A percentile compares a stretch with the other conserved stretches of the same genome.
Evolutionary conservation across 352 stramenopile species (phyloP).

Genomic region (Discostella stelligera): DNA sequence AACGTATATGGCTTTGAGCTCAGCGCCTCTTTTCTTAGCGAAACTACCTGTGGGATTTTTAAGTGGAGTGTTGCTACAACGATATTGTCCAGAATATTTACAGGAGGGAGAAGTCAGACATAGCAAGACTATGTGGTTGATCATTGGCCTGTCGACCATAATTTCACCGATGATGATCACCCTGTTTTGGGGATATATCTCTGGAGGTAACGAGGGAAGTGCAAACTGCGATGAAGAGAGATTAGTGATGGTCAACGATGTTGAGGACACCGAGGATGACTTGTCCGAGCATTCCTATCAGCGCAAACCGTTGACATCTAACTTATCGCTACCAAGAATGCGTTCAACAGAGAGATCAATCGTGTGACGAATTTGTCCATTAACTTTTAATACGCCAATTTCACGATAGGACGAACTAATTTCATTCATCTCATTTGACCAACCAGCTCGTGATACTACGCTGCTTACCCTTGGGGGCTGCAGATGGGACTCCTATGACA

Average conservation of each 20-base stretch:
- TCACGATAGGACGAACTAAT: not conserved
- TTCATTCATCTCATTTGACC: not conserved
- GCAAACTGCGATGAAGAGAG: conserved; percentile 1
- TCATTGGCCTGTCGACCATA: conserved; percentile 70
- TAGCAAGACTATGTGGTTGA: conserved; percentile 77
- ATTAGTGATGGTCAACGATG: conserved; percentile 7
- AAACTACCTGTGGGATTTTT: conserved; percentile 79
- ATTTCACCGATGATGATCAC: conserved; percentile 63
- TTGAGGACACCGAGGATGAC: not conserved
- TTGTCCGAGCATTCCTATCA: conserved; percentile 18
- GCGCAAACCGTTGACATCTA: conserved; percentile 30
- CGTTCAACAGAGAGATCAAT: conserved; percentile 4
- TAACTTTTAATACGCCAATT: not conserved
- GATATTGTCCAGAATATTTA: conserved; percentile 60
- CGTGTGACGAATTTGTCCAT: not conserved
- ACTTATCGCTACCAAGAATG: conserved; percentile 42
- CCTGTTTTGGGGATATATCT: conserved; percentile 64
- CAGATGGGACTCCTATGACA: not conserved
- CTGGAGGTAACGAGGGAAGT: conserved; percentile 17
- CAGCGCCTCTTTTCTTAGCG: conserved; percentile 75
- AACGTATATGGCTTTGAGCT: conserved; percentile 76
- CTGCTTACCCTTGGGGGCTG: conserved; percentile 7
- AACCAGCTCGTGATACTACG: conserved; percentile 11
- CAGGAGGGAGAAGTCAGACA: conserved; percentile 49
- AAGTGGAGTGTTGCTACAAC: conserved; percentile 68